Percentiles rank a stretch among this genome's conserved stretches.
These are phyloP conservation scores for Termitomyces sp. DNA, from an alignment of 768 basidiomycete species.

Conservation along the genomic window DNA sequence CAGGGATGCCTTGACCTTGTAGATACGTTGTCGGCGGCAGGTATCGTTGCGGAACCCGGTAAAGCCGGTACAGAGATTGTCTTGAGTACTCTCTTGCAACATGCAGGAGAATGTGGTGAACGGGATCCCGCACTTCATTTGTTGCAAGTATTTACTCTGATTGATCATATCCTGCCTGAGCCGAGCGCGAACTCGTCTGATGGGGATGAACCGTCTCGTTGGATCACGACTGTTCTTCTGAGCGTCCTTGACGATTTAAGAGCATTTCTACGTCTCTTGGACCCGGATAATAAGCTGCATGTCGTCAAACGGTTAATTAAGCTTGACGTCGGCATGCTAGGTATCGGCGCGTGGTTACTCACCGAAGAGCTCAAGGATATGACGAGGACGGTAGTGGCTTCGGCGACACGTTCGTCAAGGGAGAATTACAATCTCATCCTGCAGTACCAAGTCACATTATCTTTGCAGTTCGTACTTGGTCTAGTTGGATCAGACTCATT, in stretches of 20 bases:
- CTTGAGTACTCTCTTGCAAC: conserved; percentile 50
- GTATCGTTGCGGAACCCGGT: conserved; percentile 24
- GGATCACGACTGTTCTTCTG: conserved; percentile 53
- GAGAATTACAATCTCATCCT: conserved; percentile 31
- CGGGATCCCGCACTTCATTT: conserved; percentile 56
- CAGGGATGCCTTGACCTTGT: conserved; percentile 49
- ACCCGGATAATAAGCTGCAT: conserved; percentile 46
- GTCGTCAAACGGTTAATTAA: conserved; percentile 49
- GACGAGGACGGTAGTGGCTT: conserved; percentile 27
- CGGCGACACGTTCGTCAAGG: conserved; percentile 22
- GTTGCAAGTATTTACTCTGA: conserved; percentile 46
- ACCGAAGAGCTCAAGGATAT: conserved; percentile 57
- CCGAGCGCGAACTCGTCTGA: conserved; percentile 15
- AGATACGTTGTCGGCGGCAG: conserved; percentile 30
- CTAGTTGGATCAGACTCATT: conserved; percentile 34
- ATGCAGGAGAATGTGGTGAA: conserved; percentile 29
- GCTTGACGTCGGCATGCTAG: conserved; percentile 51
- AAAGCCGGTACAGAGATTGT: conserved; percentile 44
- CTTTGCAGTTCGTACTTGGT: conserved; percentile 43
- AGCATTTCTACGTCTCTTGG: conserved; percentile 50
- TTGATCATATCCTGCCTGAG: conserved; percentile 52
- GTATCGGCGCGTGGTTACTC: conserved; percentile 67
- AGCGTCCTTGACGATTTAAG: conserved; percentile 47
- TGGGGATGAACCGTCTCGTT: conserved; percentile 31
- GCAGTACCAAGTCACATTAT: conserved; percentile 43